Evolutionary conservation across 2,329 filamentous ascomycete genomes (phyloP), one percentile per base, ranked within the genome.

Genomic region (Trichoderma atrobrunneum): DNA sequence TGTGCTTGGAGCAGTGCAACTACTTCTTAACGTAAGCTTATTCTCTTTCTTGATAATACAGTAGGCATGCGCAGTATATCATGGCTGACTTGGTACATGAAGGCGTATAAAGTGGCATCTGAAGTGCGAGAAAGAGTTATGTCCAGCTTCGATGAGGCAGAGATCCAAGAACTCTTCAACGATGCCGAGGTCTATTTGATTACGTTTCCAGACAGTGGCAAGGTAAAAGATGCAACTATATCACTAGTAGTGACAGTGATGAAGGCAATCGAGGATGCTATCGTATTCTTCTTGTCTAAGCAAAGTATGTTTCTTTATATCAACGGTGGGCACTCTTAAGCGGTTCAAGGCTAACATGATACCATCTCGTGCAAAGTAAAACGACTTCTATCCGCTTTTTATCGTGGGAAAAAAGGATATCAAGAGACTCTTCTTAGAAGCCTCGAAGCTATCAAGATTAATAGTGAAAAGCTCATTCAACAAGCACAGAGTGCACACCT

Each of bases 151-250:
- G 59, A 70, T 21, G 43, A 61, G 10, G 32, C 48, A 10, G 21
- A 39, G 11, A 36, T 70, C 10, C 59, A 63, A 14, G 39, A 70
- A 16, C 59, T 61, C 43, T 70, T 70, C 59, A 54, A 48, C 3
- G 43, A 63, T 18, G 68, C 61, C 6, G 68, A 70, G 43, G 60
- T 70, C 18, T 70, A 63, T 24, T 21, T 70, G 21, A 63, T 63
- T 7, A 70, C 68, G 3, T 70, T 70, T 12, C 68, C 68, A 7
- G 59, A 70, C 24, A 63, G 48, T 14, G 54, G 16, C 24, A 62
- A 39, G 18, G 34, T 70, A 8, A 54, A 62, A 43, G 60, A 56
- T 21, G 59, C 68, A n/a, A 48, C 68, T 5, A 43, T 63, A 7
- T 36, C 59, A 1, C 51, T 70, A 5, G 60, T 70, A 24, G 36